These are phyloP conservation scores for Exophiala xenobiotica DNA, from an alignment of 2,329 filamentous ascomycete species.

Conservation along the genomic window DNA sequence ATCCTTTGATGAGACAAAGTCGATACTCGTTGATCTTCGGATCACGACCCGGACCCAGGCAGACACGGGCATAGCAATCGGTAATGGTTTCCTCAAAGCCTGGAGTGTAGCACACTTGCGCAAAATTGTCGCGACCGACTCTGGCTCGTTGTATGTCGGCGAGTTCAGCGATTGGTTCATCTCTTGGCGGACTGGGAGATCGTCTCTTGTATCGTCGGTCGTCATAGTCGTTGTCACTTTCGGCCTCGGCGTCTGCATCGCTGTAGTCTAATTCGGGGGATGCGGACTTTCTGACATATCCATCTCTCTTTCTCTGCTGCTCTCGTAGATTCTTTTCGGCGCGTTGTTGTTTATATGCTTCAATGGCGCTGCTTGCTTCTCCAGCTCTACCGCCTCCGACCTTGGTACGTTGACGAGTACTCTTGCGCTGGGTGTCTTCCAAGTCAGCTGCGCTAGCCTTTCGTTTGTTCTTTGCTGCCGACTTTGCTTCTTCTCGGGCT, in stretches of 20 bases:
- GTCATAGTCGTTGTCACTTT: slow-evolving; percentile 79
- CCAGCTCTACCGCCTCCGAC: slow-evolving; percentile 65
- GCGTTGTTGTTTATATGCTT: slow-evolving; percentile 63
- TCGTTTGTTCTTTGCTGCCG: slow-evolving; percentile 60
- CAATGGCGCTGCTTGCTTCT: slow-evolving; percentile 70
- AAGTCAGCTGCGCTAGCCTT: slow-evolving; percentile 77
- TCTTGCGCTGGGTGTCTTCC: slow-evolving; percentile 74
- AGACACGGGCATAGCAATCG: slow-evolving; percentile 83
- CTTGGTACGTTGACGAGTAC: slow-evolving; percentile 68
- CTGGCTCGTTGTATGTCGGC: slow-evolving; percentile 81
- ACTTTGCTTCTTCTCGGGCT: slow-evolving; percentile 59
- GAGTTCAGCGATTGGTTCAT: slow-evolving; percentile 69
- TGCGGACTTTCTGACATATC: slow-evolving; percentile 50
- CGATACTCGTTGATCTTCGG: slow-evolving; percentile 78
- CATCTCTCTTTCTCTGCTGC: slow-evolving; percentile 46
- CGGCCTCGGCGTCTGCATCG: slow-evolving; percentile 64
- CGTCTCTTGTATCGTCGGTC: slow-evolving; percentile 52
- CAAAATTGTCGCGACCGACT: slow-evolving; percentile 81
- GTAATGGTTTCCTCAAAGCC: slow-evolving; percentile 78
- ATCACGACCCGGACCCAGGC: slow-evolving; percentile 72
- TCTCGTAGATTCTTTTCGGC: slow-evolving; percentile 57
- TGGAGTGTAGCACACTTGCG: slow-evolving; percentile 89
- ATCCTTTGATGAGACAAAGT: slow-evolving; percentile 87
- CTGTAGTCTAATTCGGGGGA: slow-evolving; percentile 56
- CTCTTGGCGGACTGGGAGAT: slow-evolving; percentile 55